These are phyloP conservation scores for Jaltomata sinuosa DNA, from an alignment of 257 asterid species.

Conservation along the genomic window DNA sequence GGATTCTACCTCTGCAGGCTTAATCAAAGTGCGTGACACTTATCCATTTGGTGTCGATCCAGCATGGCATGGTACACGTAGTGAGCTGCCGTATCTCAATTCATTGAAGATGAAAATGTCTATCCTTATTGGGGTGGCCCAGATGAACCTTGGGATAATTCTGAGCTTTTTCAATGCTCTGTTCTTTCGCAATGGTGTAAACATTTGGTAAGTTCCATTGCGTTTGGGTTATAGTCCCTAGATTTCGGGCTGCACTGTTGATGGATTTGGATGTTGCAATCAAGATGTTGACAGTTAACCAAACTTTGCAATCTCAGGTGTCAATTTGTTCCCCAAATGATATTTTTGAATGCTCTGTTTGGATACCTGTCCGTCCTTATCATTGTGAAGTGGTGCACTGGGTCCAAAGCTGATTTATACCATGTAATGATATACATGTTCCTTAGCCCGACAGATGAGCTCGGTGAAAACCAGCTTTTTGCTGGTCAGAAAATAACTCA, in stretches of 20 bases:
- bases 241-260: not conserved
- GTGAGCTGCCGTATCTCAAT: slow-evolving; percentile 90
- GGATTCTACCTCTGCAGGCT: slow-evolving; percentile 73
- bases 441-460: slow-evolving; percentile 87
- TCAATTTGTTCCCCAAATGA: slow-evolving; percentile 87
- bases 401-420: slow-evolving; percentile 92
- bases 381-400: slow-evolving; percentile 90
- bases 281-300: not conserved
- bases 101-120: slow-evolving; percentile 99
- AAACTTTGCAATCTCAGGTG: slow-evolving; percentile 55
- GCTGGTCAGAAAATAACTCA: slow-evolving; percentile 79
- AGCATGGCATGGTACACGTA: slow-evolving; percentile 94
- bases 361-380: slow-evolving; percentile 88
- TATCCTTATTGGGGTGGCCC: slow-evolving; percentile 94
- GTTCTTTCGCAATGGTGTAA: slow-evolving; percentile 69
- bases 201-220: slow-evolving; percentile 55
- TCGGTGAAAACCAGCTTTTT: slow-evolving; percentile 93
- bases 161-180: slow-evolving; percentile 80
- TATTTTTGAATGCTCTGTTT: slow-evolving; percentile 82
- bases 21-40: slow-evolving; percentile 77
- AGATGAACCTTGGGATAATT: slow-evolving; percentile 94
- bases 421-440: slow-evolving; percentile 99
- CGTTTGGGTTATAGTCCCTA: not conserved
- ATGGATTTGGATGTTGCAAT: not conserved
- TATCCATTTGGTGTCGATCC: slow-evolving; percentile 98